A percentile compares a stretch with the other conserved stretches of the same genome.
Evolutionary conservation across 2,329 filamentous ascomycete genomes (phyloP).

Genomic region (Penicillium decumbens): DNA sequence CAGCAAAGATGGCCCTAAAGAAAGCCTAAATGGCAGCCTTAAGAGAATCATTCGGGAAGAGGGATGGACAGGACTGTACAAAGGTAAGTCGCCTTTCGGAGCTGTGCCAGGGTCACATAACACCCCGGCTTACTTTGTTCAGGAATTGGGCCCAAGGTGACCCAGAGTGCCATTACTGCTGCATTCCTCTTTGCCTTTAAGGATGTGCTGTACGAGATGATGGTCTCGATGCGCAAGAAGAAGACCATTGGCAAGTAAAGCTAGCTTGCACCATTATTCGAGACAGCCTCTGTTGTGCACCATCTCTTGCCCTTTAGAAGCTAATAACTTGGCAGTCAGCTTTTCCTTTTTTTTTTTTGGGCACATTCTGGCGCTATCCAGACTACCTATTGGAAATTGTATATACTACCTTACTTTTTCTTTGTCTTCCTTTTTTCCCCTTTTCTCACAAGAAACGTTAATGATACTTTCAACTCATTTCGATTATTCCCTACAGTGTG

Average conservation of each 20-base stretch:
- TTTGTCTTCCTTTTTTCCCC: not conserved
- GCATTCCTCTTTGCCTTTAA: slow-evolving; percentile 98
- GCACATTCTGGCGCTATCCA: not conserved
- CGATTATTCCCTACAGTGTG: not conserved
- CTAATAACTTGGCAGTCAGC: not conserved
- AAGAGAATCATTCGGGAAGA: slow-evolving; percentile 78
- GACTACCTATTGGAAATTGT: not conserved
- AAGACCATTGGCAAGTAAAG: slow-evolving; percentile 31
- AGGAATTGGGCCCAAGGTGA: slow-evolving; percentile 95
- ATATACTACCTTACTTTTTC: not conserved
- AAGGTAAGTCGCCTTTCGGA: slow-evolving; percentile 57
- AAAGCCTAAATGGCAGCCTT: slow-evolving; percentile 74
- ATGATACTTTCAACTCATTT: not conserved
- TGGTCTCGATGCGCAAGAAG: slow-evolving; percentile 34
- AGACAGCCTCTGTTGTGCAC: not conserved
- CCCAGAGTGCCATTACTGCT: slow-evolving; percentile 92
- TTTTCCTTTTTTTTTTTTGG: too few relatives aligned
- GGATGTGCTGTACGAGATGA: slow-evolving; percentile 77
- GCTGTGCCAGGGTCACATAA: not conserved
- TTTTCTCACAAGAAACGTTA: not conserved
- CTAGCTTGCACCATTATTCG: not conserved
- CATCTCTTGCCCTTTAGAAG: not conserved
- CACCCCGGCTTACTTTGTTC: not conserved
- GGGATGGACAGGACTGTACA: slow-evolving; percentile 88
- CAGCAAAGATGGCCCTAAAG: slow-evolving; percentile 66